Percentiles rank a stretch among this genome's conserved stretches.
These are phyloP conservation scores for Saposhnikovia divaricata DNA, from an alignment of 129 eudicot genomes.

Conservation along the genomic window DNA sequence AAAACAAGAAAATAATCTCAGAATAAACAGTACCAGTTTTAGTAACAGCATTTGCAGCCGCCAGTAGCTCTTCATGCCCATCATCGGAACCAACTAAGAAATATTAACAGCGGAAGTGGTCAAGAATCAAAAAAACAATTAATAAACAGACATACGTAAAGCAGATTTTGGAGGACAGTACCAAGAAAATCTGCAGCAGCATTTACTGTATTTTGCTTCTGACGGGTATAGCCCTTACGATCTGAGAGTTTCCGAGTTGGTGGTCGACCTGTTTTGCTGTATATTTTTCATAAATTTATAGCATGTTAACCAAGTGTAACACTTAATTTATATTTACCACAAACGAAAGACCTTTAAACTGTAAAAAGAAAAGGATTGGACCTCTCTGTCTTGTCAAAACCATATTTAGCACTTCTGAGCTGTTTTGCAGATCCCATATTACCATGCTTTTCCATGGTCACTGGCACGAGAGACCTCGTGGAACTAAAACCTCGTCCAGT, in stretches of 20 bases:
- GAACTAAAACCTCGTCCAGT: constrained; percentile 58
- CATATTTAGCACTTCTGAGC: constrained; percentile 61
- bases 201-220: constrained; percentile 47
- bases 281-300: background rate
- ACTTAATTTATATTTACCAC: background rate
- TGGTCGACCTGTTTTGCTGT: constrained; percentile 70
- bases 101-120: constrained; percentile 1
- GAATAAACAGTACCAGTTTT: constrained; percentile 44
- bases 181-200: constrained; percentile 71
- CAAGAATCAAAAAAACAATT: constrained; percentile 3
- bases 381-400: constrained; percentile 81
- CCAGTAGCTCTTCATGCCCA: constrained; percentile 77
- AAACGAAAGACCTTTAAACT: background rate
- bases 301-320: constrained; percentile 1
- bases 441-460: constrained; percentile 50
- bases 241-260: constrained; percentile 83
- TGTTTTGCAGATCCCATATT: constrained; percentile 71
- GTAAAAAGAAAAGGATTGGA: constrained; percentile 8
- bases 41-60: constrained; percentile 70
- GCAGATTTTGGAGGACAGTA: constrained; percentile 17
- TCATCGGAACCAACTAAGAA: constrained; percentile 70
- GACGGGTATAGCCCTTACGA: constrained; percentile 77
- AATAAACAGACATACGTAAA: constrained; percentile 2
- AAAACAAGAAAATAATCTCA: constrained; percentile 4
- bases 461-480: constrained; percentile 42